Conservation (phyloP, 2,329 filamentous ascomycete genomes). For the Albophoma yamanashiensis region DNA sequence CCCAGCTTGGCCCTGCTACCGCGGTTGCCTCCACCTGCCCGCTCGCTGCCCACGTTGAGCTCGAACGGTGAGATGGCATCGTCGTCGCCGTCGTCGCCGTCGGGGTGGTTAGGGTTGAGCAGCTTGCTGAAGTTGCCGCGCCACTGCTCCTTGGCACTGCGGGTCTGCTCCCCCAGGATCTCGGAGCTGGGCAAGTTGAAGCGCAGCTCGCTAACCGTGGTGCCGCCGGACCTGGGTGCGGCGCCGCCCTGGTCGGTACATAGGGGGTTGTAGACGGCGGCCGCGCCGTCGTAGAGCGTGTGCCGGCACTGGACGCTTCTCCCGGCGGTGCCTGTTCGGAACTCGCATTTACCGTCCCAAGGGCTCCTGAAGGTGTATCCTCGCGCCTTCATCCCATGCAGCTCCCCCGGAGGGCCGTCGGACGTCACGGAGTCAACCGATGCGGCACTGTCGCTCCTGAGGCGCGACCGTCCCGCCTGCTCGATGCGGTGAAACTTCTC, state of each 20-base stretch:
- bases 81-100: slow-evolving; percentile 23
- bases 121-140: slow-evolving; percentile 34
- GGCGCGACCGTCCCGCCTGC: slow-evolving; percentile 12
- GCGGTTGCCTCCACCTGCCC: slow-evolving; percentile 73
- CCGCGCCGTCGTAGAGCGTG: slow-evolving; percentile 38
- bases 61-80: slow-evolving; percentile 41
- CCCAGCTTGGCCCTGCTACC: slow-evolving; percentile 87
- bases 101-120: slow-evolving; percentile 18
- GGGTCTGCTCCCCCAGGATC: slow-evolving; percentile 27
- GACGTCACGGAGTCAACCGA: slow-evolving; percentile 17
- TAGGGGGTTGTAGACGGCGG: slow-evolving; percentile 31
- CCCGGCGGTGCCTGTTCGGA: slow-evolving; percentile 67
- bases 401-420: not conserved
- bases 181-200: slow-evolving; percentile 70
- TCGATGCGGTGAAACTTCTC: slow-evolving; percentile 30
- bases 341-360: slow-evolving; percentile 82
- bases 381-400: slow-evolving; percentile 32
- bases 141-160: slow-evolving; percentile 20
- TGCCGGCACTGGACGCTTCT: slow-evolving; percentile 67
- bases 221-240: slow-evolving; percentile 18
- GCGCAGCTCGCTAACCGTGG: slow-evolving; percentile 67
- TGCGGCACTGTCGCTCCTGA: slow-evolving; percentile 16
- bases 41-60: slow-evolving; percentile 68
- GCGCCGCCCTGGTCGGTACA: slow-evolving; percentile 22
- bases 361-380: slow-evolving; percentile 75